These are phyloP conservation scores for Mycena venus DNA, from an alignment of 768 basidiomycete species.

Conservation along the genomic window DNA sequence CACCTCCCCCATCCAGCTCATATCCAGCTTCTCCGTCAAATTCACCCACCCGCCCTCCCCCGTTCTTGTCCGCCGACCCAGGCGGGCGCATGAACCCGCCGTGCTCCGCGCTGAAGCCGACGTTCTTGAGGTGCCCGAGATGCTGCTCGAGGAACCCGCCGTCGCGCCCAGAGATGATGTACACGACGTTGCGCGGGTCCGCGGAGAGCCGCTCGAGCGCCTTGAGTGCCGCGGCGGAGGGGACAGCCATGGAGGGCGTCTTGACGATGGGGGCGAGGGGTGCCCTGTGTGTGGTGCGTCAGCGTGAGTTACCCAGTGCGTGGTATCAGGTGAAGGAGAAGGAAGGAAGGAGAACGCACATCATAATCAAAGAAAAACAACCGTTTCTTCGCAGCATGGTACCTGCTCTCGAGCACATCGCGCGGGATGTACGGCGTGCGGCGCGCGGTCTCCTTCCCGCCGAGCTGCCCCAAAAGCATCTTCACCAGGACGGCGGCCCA, in stretches of 20 bases:
- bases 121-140: constrained; percentile 82
- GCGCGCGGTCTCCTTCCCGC: constrained; percentile 81
- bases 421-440: constrained; percentile 88
- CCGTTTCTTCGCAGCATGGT: constrained; percentile 81
- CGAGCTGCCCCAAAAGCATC: constrained; percentile 88
- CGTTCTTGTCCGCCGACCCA: too few relatives aligned
- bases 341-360: constrained; percentile 62
- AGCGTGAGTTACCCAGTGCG: background rate
- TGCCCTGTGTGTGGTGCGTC: constrained; percentile 69
- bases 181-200: constrained; percentile 93
- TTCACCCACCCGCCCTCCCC: constrained; percentile 80
- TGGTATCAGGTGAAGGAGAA: constrained; percentile 3
- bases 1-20: constrained; percentile 98
- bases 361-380: constrained; percentile 97
- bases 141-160: constrained; percentile 93
- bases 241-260: constrained; percentile 88
- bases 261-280: constrained; percentile 98
- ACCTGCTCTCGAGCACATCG: constrained; percentile 68
- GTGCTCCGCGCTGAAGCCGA: constrained; percentile 97
- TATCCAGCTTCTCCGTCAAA: constrained; percentile 93
- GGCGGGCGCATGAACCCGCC: constrained; percentile 91
- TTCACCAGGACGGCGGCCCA: constrained; percentile 94
- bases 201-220: constrained; percentile 79
- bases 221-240: constrained; percentile 78
- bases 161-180: constrained; percentile 98